Base-by-base conservation (phyloP, 768 basidiomycete genomes). In the Agaricus sinodeliciosus region DNA sequence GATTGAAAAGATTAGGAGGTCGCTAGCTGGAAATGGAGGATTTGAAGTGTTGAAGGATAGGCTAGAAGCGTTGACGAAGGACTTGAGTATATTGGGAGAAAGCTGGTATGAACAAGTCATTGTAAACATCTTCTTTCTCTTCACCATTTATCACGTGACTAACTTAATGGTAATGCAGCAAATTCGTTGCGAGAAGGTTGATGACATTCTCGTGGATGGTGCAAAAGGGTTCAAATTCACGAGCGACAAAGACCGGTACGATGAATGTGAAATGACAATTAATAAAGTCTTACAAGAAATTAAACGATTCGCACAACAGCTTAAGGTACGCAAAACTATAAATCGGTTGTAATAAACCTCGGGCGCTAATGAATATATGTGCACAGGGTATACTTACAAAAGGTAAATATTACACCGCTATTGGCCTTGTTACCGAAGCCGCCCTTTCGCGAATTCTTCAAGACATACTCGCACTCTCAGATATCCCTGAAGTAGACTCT, bases 401-500 rank as follows among this genome's bases (percentile, higher is more conserved):
- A 61, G 80, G 75, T 62, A 85, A 82, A 61, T 88, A 87, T 61
- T 84, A 90, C 58, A 70, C 73, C 15, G 83, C 84, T 0, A 67
- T 91, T 13, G 94, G 94, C 9, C 67, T 75, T 25, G 67, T 93
- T 11, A 79, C 85, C 4, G 84, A 94, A 46, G 74, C 79, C 5
- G 81, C 80, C 5, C 71, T 95, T 22, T 75, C 74, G 5, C 75
- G 81, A 16, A 77, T 95, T 18, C 72, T 92, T 12, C 75, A 75
- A 35, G 85, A 90, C 60, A 75, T 96, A 16, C 71, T 94, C 34
- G 80, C 80, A 0, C 70, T 96, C 42, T 74, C 79, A 4, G 94
- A 97, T 65, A 96, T 97, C 56, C 84, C 94, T 0, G 92, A 89
- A 59, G 72, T 83, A 8, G 94, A 96, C 60, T 94, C 92, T 1